These are phyloP conservation scores for Purshia tridentata DNA, from an alignment of 306 rosid genomes.

Conservation along the genomic window DNA sequence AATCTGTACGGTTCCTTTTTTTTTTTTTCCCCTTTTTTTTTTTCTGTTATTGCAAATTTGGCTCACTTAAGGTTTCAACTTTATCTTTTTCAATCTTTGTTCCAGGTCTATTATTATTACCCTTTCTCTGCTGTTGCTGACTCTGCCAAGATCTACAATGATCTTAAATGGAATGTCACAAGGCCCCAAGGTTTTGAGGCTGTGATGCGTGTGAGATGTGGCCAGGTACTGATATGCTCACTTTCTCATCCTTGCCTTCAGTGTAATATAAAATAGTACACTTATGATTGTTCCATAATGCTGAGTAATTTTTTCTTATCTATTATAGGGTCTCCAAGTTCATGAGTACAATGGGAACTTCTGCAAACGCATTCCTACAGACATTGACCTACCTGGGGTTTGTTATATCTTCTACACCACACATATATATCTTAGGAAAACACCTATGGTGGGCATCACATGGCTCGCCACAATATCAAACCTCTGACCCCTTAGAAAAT, in stretches of 20 bases:
- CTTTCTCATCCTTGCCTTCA: not conserved
- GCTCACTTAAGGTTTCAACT: constrained; percentile 1
- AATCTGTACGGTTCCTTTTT: not conserved
- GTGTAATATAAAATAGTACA: not conserved
- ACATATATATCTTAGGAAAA: no score
- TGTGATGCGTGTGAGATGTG: constrained; percentile 98
- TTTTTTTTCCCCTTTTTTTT: no score
- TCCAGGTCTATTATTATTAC: constrained; percentile 85
- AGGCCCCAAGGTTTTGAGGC: constrained; percentile 99
- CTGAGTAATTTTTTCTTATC: constrained; percentile 18
- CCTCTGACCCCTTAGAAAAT: no score
- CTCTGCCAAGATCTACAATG: constrained; percentile 91
- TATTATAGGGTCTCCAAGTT: constrained; percentile 83
- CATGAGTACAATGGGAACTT: constrained; percentile 87
- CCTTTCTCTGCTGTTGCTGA: constrained; percentile 95
- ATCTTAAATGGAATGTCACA: constrained; percentile 92
- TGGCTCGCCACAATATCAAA: no score
- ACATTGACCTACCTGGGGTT: constrained; percentile 93
- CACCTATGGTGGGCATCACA: no score
- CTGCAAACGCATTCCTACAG: constrained; percentile 92
- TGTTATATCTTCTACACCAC: constrained; percentile 37
- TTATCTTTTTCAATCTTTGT: constrained; percentile 1
- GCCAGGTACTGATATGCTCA: constrained; percentile 59
- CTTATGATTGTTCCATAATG: not conserved
- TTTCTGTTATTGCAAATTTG: not conserved